Base-by-base conservation (phyloP, 768 basidiomycete species). In the Xerocomellus intermedius region DNA sequence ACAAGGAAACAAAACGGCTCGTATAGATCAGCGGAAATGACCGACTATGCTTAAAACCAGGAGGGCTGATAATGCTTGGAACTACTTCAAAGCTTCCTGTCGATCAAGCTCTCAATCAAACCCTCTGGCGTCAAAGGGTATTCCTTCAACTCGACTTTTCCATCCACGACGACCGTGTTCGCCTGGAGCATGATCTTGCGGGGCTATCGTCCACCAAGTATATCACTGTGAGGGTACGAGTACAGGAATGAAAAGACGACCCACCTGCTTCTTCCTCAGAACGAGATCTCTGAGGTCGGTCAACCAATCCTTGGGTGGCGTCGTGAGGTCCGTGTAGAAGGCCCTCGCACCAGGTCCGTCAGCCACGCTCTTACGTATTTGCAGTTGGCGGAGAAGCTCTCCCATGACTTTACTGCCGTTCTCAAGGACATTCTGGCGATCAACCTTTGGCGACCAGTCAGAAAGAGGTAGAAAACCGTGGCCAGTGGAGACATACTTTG, bases 111-210 rank as follows among this genome's bases (percentile, higher is more conserved):
- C 71, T 91, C 81, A 50, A 95, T 89, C 33, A 85, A 77, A 32
- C 92, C 93, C 21, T 79, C 84, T 2, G 81, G 64, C 0, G 85
- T 90, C 52, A 89, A 72, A 9, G 88, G 82, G 66, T 93, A 93
- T 64, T 94, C 91, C 68, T 84, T 89, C 56, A 95, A 72, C 50
- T 83, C 74, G 26, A 91, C 88, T 61, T 90, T 82, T 26, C 75
- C 85, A 59, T 83, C 74, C 49, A 80, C 80, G 45, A 92, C 61
- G 61, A 85, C 74, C 14, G 91, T 91, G 64, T 88, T 93, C 3
- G 90, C 88, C 69, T 91, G 92, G 4, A 91, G 85, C 70, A 94
- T 88, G 17, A 91, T 79, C 70, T 91, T 94, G 54, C 92, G 83
- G 17, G 92, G 87, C 86, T 93, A 60, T 50, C 32, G 13, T 42